phyloP scores from a whole-genome alignment of 257 asterid genomes.

The Lavandula angustifolia region DNA sequence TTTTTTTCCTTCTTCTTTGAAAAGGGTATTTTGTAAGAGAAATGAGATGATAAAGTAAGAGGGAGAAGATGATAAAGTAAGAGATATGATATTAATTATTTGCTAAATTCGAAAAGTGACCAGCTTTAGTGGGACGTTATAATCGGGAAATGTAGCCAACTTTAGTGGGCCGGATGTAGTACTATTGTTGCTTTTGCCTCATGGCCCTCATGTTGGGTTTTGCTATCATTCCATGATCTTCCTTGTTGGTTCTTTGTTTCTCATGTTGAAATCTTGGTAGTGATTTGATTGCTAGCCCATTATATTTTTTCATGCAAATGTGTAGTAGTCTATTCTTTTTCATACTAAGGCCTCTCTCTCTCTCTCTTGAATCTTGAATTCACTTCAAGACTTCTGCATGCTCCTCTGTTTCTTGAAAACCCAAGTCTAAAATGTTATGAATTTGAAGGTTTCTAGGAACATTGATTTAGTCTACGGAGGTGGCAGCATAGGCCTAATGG shows the following conservation, averaged over 20 bases:
- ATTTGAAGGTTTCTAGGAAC: constrained; percentile 67
- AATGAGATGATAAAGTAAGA: too few species aligned
- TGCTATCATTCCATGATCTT: neutral
- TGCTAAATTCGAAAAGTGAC: too few species aligned
- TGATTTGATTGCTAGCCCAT: neutral
- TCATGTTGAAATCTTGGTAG: neutral
- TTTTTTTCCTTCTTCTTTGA: neutral
- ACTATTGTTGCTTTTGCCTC: constrained; percentile 1
- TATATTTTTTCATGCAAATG: constrained; percentile 36
- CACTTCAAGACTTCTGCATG: constrained; percentile 24
- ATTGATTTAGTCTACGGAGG: constrained; percentile 98
- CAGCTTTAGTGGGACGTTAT: too few species aligned
- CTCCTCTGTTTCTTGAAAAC: constrained; percentile 10
- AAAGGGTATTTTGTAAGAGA: too few species aligned
- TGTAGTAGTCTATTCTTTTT: neutral
- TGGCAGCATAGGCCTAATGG: constrained; percentile 98
- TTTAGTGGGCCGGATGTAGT: too few species aligned
- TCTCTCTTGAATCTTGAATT: neutral
- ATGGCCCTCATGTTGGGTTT: too few species aligned
- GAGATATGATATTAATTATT: too few species aligned
- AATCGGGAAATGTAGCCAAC: too few species aligned
- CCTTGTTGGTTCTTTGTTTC: constrained; percentile 17
- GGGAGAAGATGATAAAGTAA: too few species aligned
- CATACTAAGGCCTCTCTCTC: neutral
- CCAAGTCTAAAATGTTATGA: constrained; percentile 16